Percentiles rank a stretch among this genome's conserved stretches.
Evolutionary conservation across 192 early-diverging fungal species (phyloP).

Genomic region (Backusella circina): DNA sequence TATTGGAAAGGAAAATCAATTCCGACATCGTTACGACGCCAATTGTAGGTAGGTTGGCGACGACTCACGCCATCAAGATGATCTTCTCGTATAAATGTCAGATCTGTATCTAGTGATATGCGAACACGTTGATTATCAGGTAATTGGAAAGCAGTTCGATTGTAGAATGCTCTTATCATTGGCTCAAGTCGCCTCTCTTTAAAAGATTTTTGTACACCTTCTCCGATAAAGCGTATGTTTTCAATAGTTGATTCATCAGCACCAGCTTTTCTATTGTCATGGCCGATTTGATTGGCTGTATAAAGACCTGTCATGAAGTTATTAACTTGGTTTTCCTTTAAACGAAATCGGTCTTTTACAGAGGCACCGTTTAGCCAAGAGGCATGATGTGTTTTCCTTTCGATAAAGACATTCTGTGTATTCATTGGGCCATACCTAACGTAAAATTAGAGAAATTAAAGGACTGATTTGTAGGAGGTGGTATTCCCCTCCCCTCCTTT

Average conservation of each 20-base stretch:
- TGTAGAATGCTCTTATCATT: constrained; percentile 30
- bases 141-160: constrained; percentile 39
- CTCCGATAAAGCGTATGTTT: constrained; percentile 44
- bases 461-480: not conserved
- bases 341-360: constrained; percentile 31
- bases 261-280: constrained; percentile 56
- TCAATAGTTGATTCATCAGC: constrained; percentile 57
- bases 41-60: constrained; percentile 68
- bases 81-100: constrained; percentile 35
- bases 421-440: constrained; percentile 24
- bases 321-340: constrained; percentile 32
- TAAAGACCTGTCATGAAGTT: constrained; percentile 1
- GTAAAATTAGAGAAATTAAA: constrained; percentile 7
- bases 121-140: constrained; percentile 45
- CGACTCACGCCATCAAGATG: constrained; percentile 38
- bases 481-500: not conserved
- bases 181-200: constrained; percentile 19
- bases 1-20: constrained; percentile 39
- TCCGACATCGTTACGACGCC: constrained; percentile 33
- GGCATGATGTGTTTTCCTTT: constrained; percentile 36
- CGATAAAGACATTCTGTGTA: constrained; percentile 25
- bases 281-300: constrained; percentile 54
- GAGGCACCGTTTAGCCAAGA: constrained; percentile 31
- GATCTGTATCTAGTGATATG: constrained; percentile 29
- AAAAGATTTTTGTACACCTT: constrained; percentile 27